Conservation (phyloP, 345 rosid genomes). For the Gossypium mustelinum region DNA sequence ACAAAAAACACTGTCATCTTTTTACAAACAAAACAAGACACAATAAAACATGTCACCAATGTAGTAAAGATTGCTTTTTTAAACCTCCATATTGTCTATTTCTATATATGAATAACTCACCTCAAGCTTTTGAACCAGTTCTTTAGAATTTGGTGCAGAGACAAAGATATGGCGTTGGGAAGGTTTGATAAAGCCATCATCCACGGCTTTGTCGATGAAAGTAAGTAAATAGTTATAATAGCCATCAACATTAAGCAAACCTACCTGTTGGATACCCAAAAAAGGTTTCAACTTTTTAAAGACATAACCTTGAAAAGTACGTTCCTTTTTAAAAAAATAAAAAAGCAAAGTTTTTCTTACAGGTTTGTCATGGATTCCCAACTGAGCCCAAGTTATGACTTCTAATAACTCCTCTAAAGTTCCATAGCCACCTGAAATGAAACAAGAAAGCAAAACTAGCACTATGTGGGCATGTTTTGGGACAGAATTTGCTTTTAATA, state of each 20-base stretch:
- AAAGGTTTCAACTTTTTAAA: neutral
- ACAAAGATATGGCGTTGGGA: constrained; percentile 80
- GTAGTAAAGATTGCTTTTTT: constrained; percentile 14
- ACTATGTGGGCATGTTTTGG: neutral
- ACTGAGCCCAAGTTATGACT: constrained; percentile 92
- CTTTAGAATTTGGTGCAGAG: constrained; percentile 81
- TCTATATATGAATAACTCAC: constrained; percentile 31
- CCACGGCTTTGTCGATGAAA: constrained; percentile 92
- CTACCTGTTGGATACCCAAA: constrained; percentile 50
- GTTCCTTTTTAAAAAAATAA: no score
- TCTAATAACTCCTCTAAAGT: constrained; percentile 85
- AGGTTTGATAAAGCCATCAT: constrained; percentile 88
- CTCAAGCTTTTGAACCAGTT: constrained; percentile 89
- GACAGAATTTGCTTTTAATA: neutral
- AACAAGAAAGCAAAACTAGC: neutral
- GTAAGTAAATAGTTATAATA: constrained; percentile 75
- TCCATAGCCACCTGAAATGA: constrained; percentile 80
- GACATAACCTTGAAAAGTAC: no score
- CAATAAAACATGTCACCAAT: neutral
- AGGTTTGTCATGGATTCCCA: constrained; percentile 93
- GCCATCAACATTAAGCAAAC: constrained; percentile 92
- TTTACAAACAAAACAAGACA: constrained; percentile 14
- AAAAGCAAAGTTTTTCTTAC: constrained; percentile 34
- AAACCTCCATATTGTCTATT: constrained; percentile 22
- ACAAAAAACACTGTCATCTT: constrained; percentile 19